Percentiles rank a stretch among this genome's conserved stretches.
Evolutionary conservation across 2,329 filamentous ascomycete genomes (phyloP).

Genomic region (Shiraia sp.): DNA sequence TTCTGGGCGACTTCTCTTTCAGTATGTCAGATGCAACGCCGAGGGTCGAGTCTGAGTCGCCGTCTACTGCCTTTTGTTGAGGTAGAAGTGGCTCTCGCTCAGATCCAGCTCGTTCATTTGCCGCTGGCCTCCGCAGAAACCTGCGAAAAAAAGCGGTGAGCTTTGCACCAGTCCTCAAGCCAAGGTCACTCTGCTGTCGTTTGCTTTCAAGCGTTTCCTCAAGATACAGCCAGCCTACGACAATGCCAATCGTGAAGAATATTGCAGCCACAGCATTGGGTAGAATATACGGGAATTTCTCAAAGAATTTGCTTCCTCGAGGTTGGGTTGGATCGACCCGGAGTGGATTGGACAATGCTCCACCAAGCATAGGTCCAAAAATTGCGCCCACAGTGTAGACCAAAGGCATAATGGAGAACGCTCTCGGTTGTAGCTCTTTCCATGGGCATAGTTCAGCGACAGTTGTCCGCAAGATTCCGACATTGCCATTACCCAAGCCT

Average conservation of each 20-base stretch:
- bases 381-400: conserved; percentile 87
- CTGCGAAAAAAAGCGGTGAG: conserved; percentile 49
- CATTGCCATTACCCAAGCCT: conserved; percentile 84
- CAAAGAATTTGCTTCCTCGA: conserved; percentile 65
- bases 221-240: conserved; percentile 76
- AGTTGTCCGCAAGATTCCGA: conserved; percentile 83
- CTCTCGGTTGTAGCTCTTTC: conserved; percentile 80
- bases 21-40: conserved; percentile 1
- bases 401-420: conserved; percentile 92
- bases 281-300: conserved; percentile 77
- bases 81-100: conserved; percentile 39
- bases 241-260: conserved; percentile 78
- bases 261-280: conserved; percentile 78
- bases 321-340: conserved; percentile 74
- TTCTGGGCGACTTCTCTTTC: conserved; percentile 35
- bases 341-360: conserved; percentile 80
- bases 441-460: conserved; percentile 92
- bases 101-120: conserved; percentile 6
- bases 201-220: conserved; percentile 81
- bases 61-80: conserved; percentile 21
- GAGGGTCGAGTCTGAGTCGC: conserved; percentile 14
- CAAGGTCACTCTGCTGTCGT: conserved; percentile 71
- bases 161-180: conserved; percentile 71
- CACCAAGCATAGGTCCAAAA: conserved; percentile 83
- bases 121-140: conserved; percentile 15